These are phyloP conservation scores for Waltergamsia citrina DNA, from an alignment of 2,329 filamentous ascomycete genomes.

Conservation along the genomic window DNA sequence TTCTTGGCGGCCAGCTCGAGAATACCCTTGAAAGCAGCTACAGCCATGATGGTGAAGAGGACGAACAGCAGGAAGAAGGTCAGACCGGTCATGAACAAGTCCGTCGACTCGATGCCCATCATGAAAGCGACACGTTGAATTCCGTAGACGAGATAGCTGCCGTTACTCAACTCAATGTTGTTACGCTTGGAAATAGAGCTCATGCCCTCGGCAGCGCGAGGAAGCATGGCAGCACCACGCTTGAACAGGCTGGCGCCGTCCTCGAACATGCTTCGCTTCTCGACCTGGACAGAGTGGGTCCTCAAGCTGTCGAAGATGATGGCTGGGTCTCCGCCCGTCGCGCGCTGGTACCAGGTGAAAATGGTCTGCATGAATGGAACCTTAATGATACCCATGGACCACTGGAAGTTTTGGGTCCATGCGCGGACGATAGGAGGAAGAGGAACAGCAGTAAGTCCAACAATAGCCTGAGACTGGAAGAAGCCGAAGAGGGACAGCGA, in stretches of 20 bases:
- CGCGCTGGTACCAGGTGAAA: constrained; percentile 91
- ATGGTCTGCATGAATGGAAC: constrained; percentile 81
- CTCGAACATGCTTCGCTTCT: constrained; percentile 43
- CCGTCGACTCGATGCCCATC: constrained; percentile 76
- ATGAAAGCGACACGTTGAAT: constrained; percentile 86
- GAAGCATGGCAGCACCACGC: constrained; percentile 44
- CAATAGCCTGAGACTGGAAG: constrained; percentile 88
- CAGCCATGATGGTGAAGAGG: constrained; percentile 60
- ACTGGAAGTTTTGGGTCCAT: constrained; percentile 97
- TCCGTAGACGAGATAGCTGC: constrained; percentile 59
- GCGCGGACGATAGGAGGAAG: constrained; percentile 82
- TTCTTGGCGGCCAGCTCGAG: constrained; percentile 69
- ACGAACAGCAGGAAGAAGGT: constrained; percentile 85
- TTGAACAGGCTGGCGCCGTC: constrained; percentile 35
- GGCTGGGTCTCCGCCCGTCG: constrained; percentile 79
- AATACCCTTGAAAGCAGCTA: constrained; percentile 70
- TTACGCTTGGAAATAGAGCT: constrained; percentile 42
- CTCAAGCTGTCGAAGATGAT: constrained; percentile 66
- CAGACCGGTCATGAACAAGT: constrained; percentile 87
- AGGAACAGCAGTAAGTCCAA: constrained; percentile 72
- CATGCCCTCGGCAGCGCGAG: constrained; percentile 22
- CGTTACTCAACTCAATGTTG: constrained; percentile 43
- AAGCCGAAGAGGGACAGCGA: constrained; percentile 90
- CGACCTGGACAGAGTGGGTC: constrained; percentile 72
- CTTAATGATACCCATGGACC: constrained; percentile 93